phyloP scores from a whole-genome alignment of 164 flowering plant species.

The Vitis amurensis region DNA sequence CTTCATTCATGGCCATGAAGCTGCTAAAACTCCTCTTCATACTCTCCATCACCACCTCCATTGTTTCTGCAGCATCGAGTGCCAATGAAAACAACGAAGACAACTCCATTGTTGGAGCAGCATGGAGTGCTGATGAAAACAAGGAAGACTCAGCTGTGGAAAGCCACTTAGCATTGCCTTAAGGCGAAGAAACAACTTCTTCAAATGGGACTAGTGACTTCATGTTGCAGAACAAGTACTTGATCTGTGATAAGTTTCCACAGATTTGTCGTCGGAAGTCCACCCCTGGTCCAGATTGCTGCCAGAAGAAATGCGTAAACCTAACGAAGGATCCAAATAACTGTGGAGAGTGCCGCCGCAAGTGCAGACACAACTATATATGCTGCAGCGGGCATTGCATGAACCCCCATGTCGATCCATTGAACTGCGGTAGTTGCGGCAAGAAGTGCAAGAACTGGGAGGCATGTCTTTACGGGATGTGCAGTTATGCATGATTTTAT shows the following conservation, averaged over 20 bases:
- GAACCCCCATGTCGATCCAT: constrained; percentile 10
- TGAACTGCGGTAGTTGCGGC: constrained; percentile 25
- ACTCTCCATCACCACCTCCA: not conserved
- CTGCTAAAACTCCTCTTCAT: constrained; percentile 1
- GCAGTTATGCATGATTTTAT: constrained; percentile 10
- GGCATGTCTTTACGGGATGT: constrained; percentile 19
- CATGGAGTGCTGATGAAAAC: not conserved
- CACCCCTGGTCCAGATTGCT: constrained; percentile 11
- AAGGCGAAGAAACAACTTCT: not conserved
- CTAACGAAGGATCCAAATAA: constrained; percentile 9
- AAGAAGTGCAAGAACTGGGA: constrained; percentile 15
- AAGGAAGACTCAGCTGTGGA: not conserved
- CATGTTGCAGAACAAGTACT: constrained; percentile 17
- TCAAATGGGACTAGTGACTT: constrained; percentile 2
- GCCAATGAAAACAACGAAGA: too few species aligned
- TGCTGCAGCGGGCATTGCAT: constrained; percentile 27
- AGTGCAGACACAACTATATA: constrained; percentile 21
- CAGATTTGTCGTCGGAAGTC: constrained; percentile 7
- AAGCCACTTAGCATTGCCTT: not conserved
- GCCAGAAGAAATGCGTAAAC: constrained; percentile 25
- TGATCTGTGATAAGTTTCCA: constrained; percentile 11
- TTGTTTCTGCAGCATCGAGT: not conserved
- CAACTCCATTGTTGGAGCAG: not conserved
- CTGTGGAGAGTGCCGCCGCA: constrained; percentile 26
- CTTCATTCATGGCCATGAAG: not conserved